Conservation (phyloP, 1,284 basidiomycete genomes). For the Lignosus rhinocerotis region DNA sequence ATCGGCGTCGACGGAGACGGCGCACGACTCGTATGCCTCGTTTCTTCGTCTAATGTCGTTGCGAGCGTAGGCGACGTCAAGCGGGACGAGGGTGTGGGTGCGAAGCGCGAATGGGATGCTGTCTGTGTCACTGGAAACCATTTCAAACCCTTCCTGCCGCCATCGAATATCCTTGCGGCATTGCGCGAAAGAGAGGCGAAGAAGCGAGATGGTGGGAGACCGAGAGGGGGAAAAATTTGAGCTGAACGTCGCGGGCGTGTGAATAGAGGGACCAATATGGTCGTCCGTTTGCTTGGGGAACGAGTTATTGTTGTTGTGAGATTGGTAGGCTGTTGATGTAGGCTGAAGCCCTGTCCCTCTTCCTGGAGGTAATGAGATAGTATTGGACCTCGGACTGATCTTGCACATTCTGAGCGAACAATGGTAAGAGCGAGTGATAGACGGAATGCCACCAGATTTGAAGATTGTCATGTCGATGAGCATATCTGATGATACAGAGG, state of each 20-base stretch:
- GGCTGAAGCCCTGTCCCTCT: too few species aligned
- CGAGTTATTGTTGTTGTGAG: too few species aligned
- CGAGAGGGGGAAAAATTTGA: neutral
- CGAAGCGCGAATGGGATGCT: constrained; percentile 15
- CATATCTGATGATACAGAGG: too few species aligned
- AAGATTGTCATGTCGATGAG: too few species aligned
- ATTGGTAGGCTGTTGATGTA: too few species aligned
- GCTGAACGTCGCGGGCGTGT: neutral
- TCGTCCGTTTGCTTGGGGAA: too few species aligned
- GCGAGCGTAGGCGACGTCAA: constrained; percentile 20
- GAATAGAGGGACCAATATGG: neutral
- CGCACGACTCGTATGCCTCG: constrained; percentile 15
- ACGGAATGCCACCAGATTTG: too few species aligned
- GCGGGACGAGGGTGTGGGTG: constrained; percentile 17
- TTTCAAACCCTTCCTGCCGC: constrained; percentile 26
- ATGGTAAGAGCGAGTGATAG: too few species aligned
- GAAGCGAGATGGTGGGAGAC: constrained; percentile 7
- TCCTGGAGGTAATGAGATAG: too few species aligned
- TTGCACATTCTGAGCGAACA: too few species aligned
- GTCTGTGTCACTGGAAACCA: constrained; percentile 6
- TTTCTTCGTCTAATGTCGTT: constrained; percentile 23
- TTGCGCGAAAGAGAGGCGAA: constrained; percentile 20
- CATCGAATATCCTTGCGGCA: constrained; percentile 22
- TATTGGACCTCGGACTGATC: too few species aligned
- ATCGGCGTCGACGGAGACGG: neutral